Evolutionary conservation across 345 rosid species (phyloP).

Genomic region (Draba incana): DNA sequence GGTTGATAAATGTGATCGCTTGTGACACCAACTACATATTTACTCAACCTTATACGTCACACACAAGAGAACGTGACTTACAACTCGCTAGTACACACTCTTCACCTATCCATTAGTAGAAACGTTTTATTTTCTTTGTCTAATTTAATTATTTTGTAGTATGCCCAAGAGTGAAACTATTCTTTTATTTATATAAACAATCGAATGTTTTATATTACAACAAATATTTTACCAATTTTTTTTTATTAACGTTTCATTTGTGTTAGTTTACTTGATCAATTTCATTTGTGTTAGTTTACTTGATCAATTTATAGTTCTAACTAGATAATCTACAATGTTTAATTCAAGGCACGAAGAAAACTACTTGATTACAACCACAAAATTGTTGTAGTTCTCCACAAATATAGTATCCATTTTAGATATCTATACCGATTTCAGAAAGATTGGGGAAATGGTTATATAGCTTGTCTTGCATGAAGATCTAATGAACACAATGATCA

Average conservation of each 20-base stretch:
- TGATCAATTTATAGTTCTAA: background rate
- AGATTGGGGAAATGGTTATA: constrained; percentile 10
- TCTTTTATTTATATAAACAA: constrained; percentile 4
- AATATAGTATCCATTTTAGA: background rate
- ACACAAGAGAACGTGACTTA: constrained; percentile 28
- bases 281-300: background rate
- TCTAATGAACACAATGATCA: constrained; percentile 34
- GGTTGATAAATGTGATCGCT: constrained; percentile 39
- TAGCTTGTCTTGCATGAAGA: constrained; percentile 14
- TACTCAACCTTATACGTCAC: constrained; percentile 39
- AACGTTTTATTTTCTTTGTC: constrained; percentile 13
- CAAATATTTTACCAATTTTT: background rate
- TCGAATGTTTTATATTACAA: background rate
- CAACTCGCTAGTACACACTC: constrained; percentile 34
- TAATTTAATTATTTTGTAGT: constrained; percentile 9
- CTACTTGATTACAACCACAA: constrained; percentile 5
- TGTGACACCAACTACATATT: constrained; percentile 38
- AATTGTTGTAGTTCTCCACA: constrained; percentile 11
- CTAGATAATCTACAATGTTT: background rate
- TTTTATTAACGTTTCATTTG: background rate
- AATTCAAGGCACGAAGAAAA: constrained; percentile 5
- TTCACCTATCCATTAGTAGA: constrained; percentile 26
- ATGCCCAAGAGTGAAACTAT: constrained; percentile 6
- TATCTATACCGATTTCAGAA: constrained; percentile 4
- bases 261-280: background rate